Conservation (phyloP, 2,329 filamentous ascomycete genomes). For the Huntiella decipiens region DNA sequence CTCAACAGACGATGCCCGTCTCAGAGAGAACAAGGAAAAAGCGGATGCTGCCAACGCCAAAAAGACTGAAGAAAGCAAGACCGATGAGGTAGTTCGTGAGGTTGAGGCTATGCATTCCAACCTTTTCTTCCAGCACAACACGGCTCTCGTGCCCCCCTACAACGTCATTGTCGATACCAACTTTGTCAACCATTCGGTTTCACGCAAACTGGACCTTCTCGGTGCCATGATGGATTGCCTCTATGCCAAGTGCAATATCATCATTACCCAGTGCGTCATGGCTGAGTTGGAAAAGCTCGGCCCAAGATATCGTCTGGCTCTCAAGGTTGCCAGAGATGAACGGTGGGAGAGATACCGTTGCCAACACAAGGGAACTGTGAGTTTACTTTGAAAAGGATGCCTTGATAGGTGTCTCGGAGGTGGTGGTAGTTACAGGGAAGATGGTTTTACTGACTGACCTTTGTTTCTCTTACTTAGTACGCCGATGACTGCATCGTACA, state of each 20-base stretch:
- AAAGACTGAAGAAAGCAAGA: slow-evolving; percentile 34
- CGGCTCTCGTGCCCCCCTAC: slow-evolving; percentile 69
- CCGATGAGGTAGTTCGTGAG: slow-evolving; percentile 50
- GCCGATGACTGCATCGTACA: slow-evolving; percentile 72
- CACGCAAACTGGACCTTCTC: slow-evolving; percentile 72
- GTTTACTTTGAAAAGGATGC: not conserved
- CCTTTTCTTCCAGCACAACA: slow-evolving; percentile 82
- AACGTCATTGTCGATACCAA: slow-evolving; percentile 69
- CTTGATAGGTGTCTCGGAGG: not conserved
- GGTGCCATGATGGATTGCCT: slow-evolving; percentile 86
- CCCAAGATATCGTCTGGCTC: slow-evolving; percentile 68
- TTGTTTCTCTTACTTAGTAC: slow-evolving; percentile 21
- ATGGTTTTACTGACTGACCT: not conserved
- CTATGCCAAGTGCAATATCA: slow-evolving; percentile 75
- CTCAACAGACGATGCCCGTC: slow-evolving; percentile 42
- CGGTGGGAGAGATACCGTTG: slow-evolving; percentile 72
- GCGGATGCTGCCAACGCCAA: slow-evolving; percentile 38
- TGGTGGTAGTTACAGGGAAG: not conserved
- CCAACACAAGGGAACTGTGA: slow-evolving; percentile 57
- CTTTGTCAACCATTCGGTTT: slow-evolving; percentile 78
- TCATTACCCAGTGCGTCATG: slow-evolving; percentile 63
- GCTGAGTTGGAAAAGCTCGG: slow-evolving; percentile 80
- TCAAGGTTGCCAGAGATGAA: slow-evolving; percentile 75
- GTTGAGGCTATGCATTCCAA: slow-evolving; percentile 63
- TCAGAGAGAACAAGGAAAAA: slow-evolving; percentile 63